These are phyloP conservation scores for Candida sanyaensis DNA, from an alignment of 1,139 yeast species.

Conservation along the genomic window DNA sequence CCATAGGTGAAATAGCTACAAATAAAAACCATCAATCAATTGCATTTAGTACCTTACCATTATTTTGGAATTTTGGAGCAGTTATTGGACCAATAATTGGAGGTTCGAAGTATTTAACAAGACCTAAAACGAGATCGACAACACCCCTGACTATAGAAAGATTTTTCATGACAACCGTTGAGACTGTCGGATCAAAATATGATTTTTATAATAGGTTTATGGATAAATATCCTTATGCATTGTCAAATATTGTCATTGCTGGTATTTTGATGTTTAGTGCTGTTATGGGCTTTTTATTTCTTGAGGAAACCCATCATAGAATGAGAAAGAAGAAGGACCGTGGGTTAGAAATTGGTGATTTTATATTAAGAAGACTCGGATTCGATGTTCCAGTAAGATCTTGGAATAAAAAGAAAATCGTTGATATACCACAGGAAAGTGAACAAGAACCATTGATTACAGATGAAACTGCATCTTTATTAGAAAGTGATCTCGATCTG, in stretches of 20 bases:
- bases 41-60: conserved; percentile 38
- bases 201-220: conserved; percentile 10
- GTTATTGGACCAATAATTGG: conserved; percentile 61
- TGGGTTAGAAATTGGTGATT: conserved; percentile 56
- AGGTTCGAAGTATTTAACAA: conserved; percentile 42
- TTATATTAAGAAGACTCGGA: conserved; percentile 34
- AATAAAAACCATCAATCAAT: conserved; percentile 39
- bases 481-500: conserved; percentile 1
- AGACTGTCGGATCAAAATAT: conserved; percentile 47
- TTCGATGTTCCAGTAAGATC: conserved; percentile 30
- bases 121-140: conserved; percentile 20
- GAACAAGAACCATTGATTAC: not conserved
- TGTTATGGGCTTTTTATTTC: conserved; percentile 49
- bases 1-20: conserved; percentile 40
- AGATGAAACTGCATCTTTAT: not conserved
- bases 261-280: conserved; percentile 33
- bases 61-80: conserved; percentile 37
- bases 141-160: conserved; percentile 4
- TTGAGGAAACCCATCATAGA: conserved; percentile 60
- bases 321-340: conserved; percentile 42
- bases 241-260: conserved; percentile 59
- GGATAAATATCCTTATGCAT: conserved; percentile 50
- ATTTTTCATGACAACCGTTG: conserved; percentile 30
- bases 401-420: conserved; percentile 23
- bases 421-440: not conserved